Evolutionary conservation across 495 filamentous ascomycete genomes (phyloP).

Genomic region (Aspergillus nanangensis): DNA sequence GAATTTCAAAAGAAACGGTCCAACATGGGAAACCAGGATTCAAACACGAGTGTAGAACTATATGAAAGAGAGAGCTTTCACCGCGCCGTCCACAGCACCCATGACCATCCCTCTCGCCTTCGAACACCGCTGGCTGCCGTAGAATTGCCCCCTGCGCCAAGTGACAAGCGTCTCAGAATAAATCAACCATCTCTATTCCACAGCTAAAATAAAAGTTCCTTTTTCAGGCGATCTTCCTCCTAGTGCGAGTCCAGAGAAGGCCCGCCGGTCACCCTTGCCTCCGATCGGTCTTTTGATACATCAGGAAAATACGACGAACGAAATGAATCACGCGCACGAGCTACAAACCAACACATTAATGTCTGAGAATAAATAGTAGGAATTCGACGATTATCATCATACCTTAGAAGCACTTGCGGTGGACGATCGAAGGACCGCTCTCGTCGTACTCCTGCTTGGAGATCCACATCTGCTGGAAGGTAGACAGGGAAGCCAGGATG

Average conservation of each 20-base stretch:
- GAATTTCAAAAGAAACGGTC: conserved; percentile 7
- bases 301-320: conserved; percentile 44
- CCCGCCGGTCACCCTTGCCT: conserved; percentile 40
- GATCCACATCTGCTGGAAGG: conserved; percentile 99
- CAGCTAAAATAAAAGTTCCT: conserved; percentile 43
- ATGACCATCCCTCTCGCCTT: conserved; percentile 18
- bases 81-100: conserved; percentile 18
- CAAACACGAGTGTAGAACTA: conserved; percentile 24
- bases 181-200: conserved; percentile 45
- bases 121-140: conserved; percentile 12
- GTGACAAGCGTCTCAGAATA: conserved; percentile 21
- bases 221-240: conserved; percentile 45
- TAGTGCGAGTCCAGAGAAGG: conserved; percentile 44
- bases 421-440: conserved; percentile 97
- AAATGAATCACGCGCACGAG: conserved; percentile 27
- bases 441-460: conserved; percentile 99
- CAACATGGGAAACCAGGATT: conserved; percentile 18
- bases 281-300: conserved; percentile 48
- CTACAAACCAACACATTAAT: conserved; percentile 1
- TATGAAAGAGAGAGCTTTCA: conserved; percentile 25
- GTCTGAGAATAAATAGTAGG: no score
- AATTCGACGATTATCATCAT: no score
- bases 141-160: conserved; percentile 10
- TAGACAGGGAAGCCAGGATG: conserved; percentile 97
- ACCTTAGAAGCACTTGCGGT: conserved; percentile 99